Evolutionary conservation across 2,329 filamentous ascomycete genomes (phyloP), one percentile per base, ranked within the genome.

Genomic region (Fusarium sp.): DNA sequence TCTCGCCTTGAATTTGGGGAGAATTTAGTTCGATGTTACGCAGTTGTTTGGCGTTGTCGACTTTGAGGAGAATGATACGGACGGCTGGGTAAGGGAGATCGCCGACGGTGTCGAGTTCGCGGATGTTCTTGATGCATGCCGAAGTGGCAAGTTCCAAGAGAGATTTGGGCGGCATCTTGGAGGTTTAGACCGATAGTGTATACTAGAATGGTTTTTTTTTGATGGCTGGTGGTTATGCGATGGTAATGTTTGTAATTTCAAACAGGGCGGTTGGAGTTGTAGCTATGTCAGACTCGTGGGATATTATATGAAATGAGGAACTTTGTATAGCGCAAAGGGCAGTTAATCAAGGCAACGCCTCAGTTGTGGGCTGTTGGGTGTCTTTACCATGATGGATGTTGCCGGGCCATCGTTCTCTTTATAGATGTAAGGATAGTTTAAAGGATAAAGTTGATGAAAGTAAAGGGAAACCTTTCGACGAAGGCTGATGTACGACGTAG

Each of bases 31-130:
- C 93, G 55, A 97, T 83, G 53, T 82, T 71, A 69, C 86, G 88
- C 29, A 98, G 85, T 73, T 96, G 93, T 39, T 83, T 77, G 2
- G 93, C 88, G 62, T 84, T 89, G 49, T 90, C 86, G 52, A 98
- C 79, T 53, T 87, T 88, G 47, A 84, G 70, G 29, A 98, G 85
- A 36, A 97, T 84, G 1, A 86, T 83, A 8, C 83, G 81, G 47
- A 91, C 83, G 7, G 70, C 70, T 21, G 82, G 76, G 76, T 89
- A 92, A 4, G 88, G 86, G 35, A 93, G 79, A 53, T 88, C 83
- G 64, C 91, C 91, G 39, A 97, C 80, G 73, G 91, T 88, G 41
- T 81, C 81, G 52, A 97, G 82, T 52, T 79, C 71, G 49, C 76
- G 75, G 58, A 86, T 76, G 66, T 87, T 82, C 61, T 81, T 82